Base-by-base conservation (phyloP, 129 eudicot genomes). In the Flaveria brownii region DNA sequence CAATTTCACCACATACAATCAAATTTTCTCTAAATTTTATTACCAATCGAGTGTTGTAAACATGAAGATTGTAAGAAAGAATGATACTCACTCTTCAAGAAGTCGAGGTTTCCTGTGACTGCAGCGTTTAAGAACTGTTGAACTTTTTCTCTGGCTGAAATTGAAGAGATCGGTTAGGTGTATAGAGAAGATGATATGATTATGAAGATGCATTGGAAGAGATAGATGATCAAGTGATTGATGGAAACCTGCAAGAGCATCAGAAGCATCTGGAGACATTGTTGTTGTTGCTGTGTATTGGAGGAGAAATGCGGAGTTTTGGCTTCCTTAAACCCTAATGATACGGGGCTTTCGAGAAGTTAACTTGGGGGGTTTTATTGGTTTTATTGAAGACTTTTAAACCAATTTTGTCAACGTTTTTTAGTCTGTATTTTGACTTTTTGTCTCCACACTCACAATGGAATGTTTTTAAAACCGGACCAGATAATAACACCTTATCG, bases 51-150 rank as follows among this genome's bases (percentile, higher is more conserved):
- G 28, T 11, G 74, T 26, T 41, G 71, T 5, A 17, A 8, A 46
- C 5, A 47, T 15, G 7, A 41, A 56, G 52, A 45, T 45, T 45
- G 3, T 45, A 10, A 13, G 49, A 6, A 22, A 36, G 18, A 49
- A 50, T 39, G 2, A 11, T 0, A 62, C 86, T 84, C 49, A 94
- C 98, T 89, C 79, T 89, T 89, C 74, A 94, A 84, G 80, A 84
- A 85, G 61, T 94, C 90, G 0, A 91, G 71, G 73, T 94, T 84
- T 68, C 98, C 98, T 3, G 90, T 81, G 54, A 78, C 80, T 46
- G 98, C 99, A 25, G 99, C 96, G 59, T 89, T 91, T 33, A 94
- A 70, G 81, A 91, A 86, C 51, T 79, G 82, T 26, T 91, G 88
- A 67, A 94, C 99, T 75, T 86, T 84, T 72, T 94, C 86, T 75